Base-by-base conservation (phyloP, 805 yeast species). In the Candida quercuum region DNA sequence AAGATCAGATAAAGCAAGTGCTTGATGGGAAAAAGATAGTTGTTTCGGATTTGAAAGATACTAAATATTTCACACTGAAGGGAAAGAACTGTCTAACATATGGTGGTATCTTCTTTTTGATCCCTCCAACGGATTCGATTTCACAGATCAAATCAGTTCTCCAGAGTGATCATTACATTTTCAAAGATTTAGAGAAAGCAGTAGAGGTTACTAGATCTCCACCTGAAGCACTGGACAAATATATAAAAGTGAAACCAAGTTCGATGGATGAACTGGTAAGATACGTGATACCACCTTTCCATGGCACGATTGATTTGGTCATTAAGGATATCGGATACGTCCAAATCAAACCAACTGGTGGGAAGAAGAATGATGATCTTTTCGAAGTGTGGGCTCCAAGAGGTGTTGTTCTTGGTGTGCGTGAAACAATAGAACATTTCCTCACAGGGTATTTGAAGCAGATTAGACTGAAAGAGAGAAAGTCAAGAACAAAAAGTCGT, bases 221-320 rank as follows among this genome's bases (percentile, higher is more conserved):
- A 28, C 56, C 56, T 2, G 49, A 45, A 9, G 60, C 63, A 2
- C 29, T 61, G 26, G 47, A 49, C 36, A 43, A 50, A 8, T 45
- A 49, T 37, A 38, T 40, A 18, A 49, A 39, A 60, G 63, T 53
- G 41, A 65, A 31, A 23, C 58, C 37, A 21, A 46, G 28, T 38
- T 64, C 66, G 22, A 51, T 49, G 27, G 47, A 54, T 1, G 52
- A 61, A 2, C 50, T 68, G 45, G 59, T 52, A 1, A 60, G 76
- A 40, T 79, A 69, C 43, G 64, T 73, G 3, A 64, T 84, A 4
- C 91, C 93, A 0, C 85, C 86, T n/a, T 83, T 83, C 47, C 64
- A 59, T 41, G 91, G 91, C 0, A 54, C 72, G 5, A 60, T 84
- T 9, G 94, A 84, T 48, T 49, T 84, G 20, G 81, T 84, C 3